Base-by-base conservation (phyloP, 1,139 yeast species). In the Saccharomyces hybrid region DNA sequence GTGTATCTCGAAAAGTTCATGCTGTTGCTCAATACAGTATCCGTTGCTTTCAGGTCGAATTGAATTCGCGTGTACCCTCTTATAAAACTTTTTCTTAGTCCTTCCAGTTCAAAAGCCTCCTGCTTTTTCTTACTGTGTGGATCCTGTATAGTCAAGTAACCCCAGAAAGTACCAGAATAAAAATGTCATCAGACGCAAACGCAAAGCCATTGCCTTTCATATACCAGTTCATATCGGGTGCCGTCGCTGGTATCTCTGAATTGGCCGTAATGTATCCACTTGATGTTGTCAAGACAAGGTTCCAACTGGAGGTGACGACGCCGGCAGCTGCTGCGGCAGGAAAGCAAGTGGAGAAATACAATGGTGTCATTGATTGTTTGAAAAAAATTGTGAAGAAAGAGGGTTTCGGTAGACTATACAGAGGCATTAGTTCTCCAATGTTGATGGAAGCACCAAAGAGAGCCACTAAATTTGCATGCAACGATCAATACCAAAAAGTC, bases 361-460 rank as follows among this genome's bases (percentile, higher is more conserved):
- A 76, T 53, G 97, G 97, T 65, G 88, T 95, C 67, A 66, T 90
- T 59, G 93, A 88, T 67, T 88, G 96, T 69, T 73, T 95, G 63
- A 75, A 79, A 63, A 89, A 90, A 74, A 93, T 93, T 63, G 80
- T 93, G 63, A 81, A 79, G 65, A 85, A 82, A 61, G 99, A 95
- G 73, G 99, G 99, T 47, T 78, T 82, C 51, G 74, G 85, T 23
- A 80, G 95, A 61, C 79, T 93, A 57, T 95, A 93, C 74, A 84
- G 91, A 71, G 99, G 99, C 61, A 93, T 93, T 64, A 76, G 86
- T 31, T 97, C 99, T 16, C 99, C 99, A 49, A 88, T 93, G 64
- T 78, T 93, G 67, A 93, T 93, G 99, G 99, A 93, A 72, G 99
- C 99, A n/a, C 99, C 99, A 59, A 93, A 93, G 79, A 78, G 91